Evolutionary conservation across 106 monocot genomes (phyloP).

Genomic region (Dactylorhiza incarnata): DNA sequence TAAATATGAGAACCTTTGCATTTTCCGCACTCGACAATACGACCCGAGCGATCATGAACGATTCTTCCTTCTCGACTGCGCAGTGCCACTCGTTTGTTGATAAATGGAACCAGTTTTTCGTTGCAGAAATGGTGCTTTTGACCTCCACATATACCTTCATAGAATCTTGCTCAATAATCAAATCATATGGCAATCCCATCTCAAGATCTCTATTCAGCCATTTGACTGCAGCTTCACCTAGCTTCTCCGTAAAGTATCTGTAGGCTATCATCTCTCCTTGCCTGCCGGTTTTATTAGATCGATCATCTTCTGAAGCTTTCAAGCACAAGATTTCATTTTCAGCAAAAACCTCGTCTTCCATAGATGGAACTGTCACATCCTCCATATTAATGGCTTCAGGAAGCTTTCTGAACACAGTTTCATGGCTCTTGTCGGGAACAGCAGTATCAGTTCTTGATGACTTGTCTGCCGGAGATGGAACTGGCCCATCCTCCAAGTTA

Average conservation of each 20-base stretch:
- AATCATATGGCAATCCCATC: constrained; percentile 51
- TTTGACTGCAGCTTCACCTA: constrained; percentile 16
- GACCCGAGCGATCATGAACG: constrained; percentile 36
- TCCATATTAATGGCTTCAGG: neutral
- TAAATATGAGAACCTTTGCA: constrained; percentile 26
- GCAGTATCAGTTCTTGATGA: too few species aligned
- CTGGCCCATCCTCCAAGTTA: neutral
- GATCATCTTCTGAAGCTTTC: constrained; percentile 9
- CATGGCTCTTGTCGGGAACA: too few species aligned
- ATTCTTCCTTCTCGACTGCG: constrained; percentile 39
- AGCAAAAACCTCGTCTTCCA: neutral
- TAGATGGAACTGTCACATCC: neutral
- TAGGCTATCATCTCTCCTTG: constrained; percentile 38
- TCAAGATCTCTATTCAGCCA: constrained; percentile 42
- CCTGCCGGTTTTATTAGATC: constrained; percentile 30
- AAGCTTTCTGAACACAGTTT: too few species aligned
- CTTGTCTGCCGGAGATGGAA: neutral
- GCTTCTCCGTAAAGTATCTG: constrained; percentile 34
- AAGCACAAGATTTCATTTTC: constrained; percentile 11
- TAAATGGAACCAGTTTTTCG: constrained; percentile 44
- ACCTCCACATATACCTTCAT: constrained; percentile 33
- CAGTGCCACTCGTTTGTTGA: constrained; percentile 42
- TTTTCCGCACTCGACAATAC: constrained; percentile 10
- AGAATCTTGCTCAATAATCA: constrained; percentile 22
- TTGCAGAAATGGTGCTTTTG: constrained; percentile 38